A percentile compares a stretch with the other conserved stretches of the same genome.
Evolutionary conservation across 306 rosid species (phyloP).

Genomic region (Dalbergia oliveri): DNA sequence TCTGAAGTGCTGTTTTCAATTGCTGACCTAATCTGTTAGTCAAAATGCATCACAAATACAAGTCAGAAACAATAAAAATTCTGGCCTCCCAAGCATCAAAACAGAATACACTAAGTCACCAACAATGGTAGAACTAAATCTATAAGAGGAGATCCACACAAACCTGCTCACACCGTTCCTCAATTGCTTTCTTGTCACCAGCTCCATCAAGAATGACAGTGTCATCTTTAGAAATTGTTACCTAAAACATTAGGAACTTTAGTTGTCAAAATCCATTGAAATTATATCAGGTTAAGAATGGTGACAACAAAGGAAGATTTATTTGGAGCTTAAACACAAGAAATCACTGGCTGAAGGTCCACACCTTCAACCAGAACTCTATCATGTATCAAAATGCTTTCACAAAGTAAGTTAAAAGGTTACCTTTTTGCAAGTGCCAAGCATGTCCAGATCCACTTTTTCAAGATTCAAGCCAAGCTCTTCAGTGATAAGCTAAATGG

Average conservation of each 20-base stretch:
- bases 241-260: constrained; percentile 49
- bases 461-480: constrained; percentile 97
- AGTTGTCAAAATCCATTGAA: neutral
- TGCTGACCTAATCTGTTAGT: constrained; percentile 77
- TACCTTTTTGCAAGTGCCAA: constrained; percentile 96
- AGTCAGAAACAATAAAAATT: constrained; percentile 12
- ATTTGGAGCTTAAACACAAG: neutral
- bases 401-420: constrained; percentile 22
- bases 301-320: neutral
- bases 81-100: neutral
- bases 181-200: constrained; percentile 92
- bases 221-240: constrained; percentile 93
- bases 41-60: constrained; percentile 17
- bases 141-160: constrained; percentile 36
- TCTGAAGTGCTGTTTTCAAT: constrained; percentile 89
- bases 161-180: constrained; percentile 97
- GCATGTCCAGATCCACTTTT: constrained; percentile 79
- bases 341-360: too few relatives aligned
- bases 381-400: neutral
- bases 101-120: neutral
- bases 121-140: constrained; percentile 13
- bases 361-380: neutral
- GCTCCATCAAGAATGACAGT: constrained; percentile 97
- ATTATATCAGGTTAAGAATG: neutral
- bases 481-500: constrained; percentile 79